Base-by-base conservation (phyloP, 225 moss, liverwort and hornwort genomes). In the Antitrichia curtipendula region DNA sequence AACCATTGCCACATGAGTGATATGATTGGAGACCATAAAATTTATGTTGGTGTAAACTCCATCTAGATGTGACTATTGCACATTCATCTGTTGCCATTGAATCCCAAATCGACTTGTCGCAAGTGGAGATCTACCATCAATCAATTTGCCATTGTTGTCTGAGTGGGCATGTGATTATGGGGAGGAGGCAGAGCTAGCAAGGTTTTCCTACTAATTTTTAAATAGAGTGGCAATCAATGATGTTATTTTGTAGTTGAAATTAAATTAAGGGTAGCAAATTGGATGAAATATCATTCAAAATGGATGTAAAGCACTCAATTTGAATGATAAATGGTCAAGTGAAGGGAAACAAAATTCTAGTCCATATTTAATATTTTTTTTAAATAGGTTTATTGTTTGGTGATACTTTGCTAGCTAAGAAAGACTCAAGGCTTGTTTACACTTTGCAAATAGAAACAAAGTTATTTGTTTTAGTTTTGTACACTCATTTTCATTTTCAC, bases 41-140 rank as follows among this genome's bases (percentile, higher is more conserved):
- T 69, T 69, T 41, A 41, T 0, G 1, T 0, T 24, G 0, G 0
- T 70, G 5, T 0, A 1, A 70, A 41, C 13, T 40, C 4, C 0
- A 1, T 38, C 29, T 18, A 40, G 20, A 1, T 41, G 4, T 40
- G 2, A 36, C 12, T 50, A 49, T 25, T 3, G 3, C 2, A 6
- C 27, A 57, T 78, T 68, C 78, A 86, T 24, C 72, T 41, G 17
- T 58, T 43, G 17, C 8, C 8, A 8, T 0, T 16, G 1, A 12
- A 45, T 34, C 13, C 43, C 27, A 21, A 78, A 78, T 54, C 41
- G 57, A 78, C 28, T 85, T 4, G n/a, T n/a, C 7, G 6, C n/a
- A 47, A 74, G 59, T 32, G 14, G 59, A 74, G 8, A 50, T 50
- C 27, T 60, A 18, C 18, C 84, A 73, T 84, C 47, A 84, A 73